Evolutionary conservation across 768 basidiomycete genomes (phyloP).

Genomic region (Phanerochaete carnosa): DNA sequence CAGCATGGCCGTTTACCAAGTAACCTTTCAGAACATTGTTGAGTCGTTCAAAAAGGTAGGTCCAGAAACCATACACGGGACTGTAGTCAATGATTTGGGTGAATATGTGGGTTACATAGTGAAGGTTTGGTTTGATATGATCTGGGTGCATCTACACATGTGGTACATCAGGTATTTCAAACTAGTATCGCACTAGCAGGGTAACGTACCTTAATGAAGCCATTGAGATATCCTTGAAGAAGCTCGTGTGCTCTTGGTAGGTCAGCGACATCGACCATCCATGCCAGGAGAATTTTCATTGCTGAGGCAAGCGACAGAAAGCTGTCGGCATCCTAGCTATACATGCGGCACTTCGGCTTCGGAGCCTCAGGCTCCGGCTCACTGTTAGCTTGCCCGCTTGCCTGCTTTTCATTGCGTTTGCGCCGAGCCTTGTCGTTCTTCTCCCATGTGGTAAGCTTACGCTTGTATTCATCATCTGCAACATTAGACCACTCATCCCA

Average conservation of each 20-base stretch:
- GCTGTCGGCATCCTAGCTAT: slow-evolving; percentile 6
- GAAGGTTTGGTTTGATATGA: slow-evolving; percentile 21
- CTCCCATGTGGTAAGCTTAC: neutral
- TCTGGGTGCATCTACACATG: slow-evolving; percentile 19
- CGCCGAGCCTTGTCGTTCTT: neutral
- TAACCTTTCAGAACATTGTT: slow-evolving; percentile 30
- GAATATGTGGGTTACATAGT: slow-evolving; percentile 20
- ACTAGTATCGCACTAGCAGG: neutral
- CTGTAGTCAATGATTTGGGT: slow-evolving; percentile 24
- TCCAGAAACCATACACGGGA: slow-evolving; percentile 30
- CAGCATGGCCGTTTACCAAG: slow-evolving; percentile 22
- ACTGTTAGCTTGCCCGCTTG: neutral
- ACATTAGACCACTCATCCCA: slow-evolving; percentile 10
- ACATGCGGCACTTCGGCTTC: slow-evolving; percentile 9
- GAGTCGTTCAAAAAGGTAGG: slow-evolving; percentile 28
- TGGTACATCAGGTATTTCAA: neutral
- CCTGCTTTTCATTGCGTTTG: neutral
- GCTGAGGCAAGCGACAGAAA: slow-evolving; percentile 16
- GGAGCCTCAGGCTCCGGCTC: neutral
- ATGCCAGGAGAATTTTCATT: slow-evolving; percentile 19
- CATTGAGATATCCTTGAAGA: slow-evolving; percentile 8
- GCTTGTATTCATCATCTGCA: neutral
- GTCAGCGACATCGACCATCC: slow-evolving; percentile 7
- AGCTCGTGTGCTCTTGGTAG: slow-evolving; percentile 5
- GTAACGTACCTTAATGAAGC: slow-evolving; percentile 9